Evolutionary conservation across 805 yeast species (phyloP), one percentile per base, ranked within the genome.

Genomic region (Diddensiella caesifluorescens): DNA sequence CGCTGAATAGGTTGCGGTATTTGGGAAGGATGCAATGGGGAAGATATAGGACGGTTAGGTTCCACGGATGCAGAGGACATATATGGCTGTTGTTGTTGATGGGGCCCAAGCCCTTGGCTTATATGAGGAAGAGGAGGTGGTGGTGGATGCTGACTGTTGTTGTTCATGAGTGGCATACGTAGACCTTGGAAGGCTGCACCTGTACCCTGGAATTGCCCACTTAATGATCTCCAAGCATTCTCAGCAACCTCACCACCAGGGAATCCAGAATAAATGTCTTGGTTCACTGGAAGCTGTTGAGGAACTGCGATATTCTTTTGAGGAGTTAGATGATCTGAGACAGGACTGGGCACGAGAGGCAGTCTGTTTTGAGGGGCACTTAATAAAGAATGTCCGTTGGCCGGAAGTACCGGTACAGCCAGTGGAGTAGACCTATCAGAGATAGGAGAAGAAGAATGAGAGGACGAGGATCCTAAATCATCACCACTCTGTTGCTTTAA

Each of bases 1-100:
- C 32, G 46, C 23, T 34, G 44, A 25, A 32, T 30, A 4, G 46
- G 43, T 25, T 38, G 37, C 19, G 39, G 46, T 12, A 28, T 23
- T 3, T 28, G 31, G 10, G 44, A 9, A 13, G 30, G 28, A 34
- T 39, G 27, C 13, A 16, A 13, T 5, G 38, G 34, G 4, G 35
- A 12, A 21, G 37, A 13, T 6, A 39, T 22, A 12, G 35, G 33
- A 4, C 35, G 25, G 2, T 19, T 9, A 12, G 22, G 31, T 7
- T 15, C 37, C 3, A 39, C 37, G 5, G 39, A 12, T 19, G 33
- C 33, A 25, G 21, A n/a, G 18, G 15, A 10, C 34, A 36, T n/a
- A 22, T 22, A 28, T 4, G 38, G 39, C 3, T 16, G 38, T 10
- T n/a, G 39, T 27, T 33, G 43, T 6, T 15, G 26, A 25, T n/a